Base-by-base conservation (phyloP, 169 alveolate species). In the Plasmodium berghei region DNA sequence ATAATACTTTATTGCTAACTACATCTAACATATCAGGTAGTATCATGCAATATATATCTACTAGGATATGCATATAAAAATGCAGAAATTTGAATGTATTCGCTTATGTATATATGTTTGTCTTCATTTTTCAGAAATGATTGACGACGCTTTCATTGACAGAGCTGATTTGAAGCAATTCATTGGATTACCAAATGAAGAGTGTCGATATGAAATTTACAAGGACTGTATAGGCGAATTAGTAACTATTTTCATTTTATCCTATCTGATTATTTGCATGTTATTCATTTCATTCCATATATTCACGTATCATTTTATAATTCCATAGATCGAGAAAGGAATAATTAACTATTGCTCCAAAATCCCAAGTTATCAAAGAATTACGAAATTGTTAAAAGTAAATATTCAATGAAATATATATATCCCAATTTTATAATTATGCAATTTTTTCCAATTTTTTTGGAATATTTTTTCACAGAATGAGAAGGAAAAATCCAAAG, bases 71-170 rank as follows among this genome's bases (percentile, higher is more conserved):
- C 5, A 14, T 48, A 48, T 70, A 70, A 9, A 70, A 48, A 12
- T 14, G 18, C 26, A 46, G 5, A 69, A 12, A 9, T 22, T 18
- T 14, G 18, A n/a, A 49, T 24, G 26, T 48, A 26, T 12, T 9
- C 10, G 10, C 12, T 45, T 69, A 46, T 9, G 1, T n/a, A 20
- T 45, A 46, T 46, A 42, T 42, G 40, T 22, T 1, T 67, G 40
- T 10, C 18, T 45, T 88, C 69, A 45, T 14, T 55, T 58, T 71
- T 48, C 45, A 93, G 95, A 90, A 75, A 73, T 89, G 66, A 91
- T 93, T 45, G 97, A 95, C 71, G 94, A 92, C 6, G 97, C 97
- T 16, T 94, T 95, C 72, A 20, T 95, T 24, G 97, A 93, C 40
- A 48, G 97, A 56, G 97, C 94, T 5, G 97, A 95, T 70, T 64